These are phyloP conservation scores for Auriscalpium microsporum DNA, from an alignment of 768 basidiomycete species.

Conservation along the genomic window DNA sequence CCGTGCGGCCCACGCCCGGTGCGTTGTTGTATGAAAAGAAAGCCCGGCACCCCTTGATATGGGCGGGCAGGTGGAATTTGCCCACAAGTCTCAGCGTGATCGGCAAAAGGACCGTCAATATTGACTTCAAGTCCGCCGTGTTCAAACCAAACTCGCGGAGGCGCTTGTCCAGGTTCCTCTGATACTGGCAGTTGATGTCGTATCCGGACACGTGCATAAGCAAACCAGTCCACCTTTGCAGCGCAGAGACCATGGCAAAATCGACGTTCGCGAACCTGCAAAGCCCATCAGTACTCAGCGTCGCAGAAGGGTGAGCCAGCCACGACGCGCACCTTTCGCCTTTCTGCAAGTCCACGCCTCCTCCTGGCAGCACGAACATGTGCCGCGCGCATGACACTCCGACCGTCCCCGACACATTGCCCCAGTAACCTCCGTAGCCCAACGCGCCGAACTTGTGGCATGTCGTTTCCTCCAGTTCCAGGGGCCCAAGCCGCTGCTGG, in stretches of 20 bases:
- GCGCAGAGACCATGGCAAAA: background rate
- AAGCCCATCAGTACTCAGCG: background rate
- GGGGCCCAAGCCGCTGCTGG: background rate
- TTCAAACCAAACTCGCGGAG: background rate
- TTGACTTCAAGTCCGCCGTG: background rate
- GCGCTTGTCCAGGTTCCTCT: background rate
- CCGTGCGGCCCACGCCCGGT: constrained; percentile 10
- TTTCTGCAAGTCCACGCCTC: background rate
- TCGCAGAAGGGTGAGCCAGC: no score
- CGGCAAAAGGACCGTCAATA: background rate
- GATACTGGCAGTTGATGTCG: background rate
- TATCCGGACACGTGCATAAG: background rate
- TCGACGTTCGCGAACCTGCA: background rate
- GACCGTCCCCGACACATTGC: background rate
- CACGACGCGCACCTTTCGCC: background rate
- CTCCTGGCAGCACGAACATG: background rate
- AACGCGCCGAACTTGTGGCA: background rate
- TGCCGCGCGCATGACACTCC: background rate
- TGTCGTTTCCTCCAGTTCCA: constrained; percentile 2
- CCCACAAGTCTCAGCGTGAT: background rate
- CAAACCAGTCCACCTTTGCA: background rate
- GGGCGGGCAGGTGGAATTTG: constrained; percentile 14
- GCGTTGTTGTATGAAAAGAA: constrained; percentile 6
- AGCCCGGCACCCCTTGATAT: background rate
- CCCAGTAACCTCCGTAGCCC: background rate